A percentile compares a stretch with the other conserved stretches of the same genome.
Evolutionary conservation across 768 basidiomycete genomes (phyloP).

Genomic region (Tricholomella constricta): DNA sequence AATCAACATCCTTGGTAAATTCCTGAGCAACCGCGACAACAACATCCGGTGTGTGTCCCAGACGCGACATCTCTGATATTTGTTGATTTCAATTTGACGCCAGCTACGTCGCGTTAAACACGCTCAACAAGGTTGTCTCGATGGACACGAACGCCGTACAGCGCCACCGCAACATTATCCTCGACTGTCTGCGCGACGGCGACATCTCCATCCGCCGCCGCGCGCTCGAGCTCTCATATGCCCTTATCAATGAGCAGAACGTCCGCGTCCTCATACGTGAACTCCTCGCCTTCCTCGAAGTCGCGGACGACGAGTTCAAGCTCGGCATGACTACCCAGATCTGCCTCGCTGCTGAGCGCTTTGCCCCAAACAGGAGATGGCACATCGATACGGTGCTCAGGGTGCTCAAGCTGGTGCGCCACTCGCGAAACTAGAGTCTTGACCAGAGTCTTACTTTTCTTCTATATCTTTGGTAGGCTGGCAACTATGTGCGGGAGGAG

Average conservation of each 20-base stretch:
- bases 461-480: slow-evolving; percentile 60
- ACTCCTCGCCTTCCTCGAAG: slow-evolving; percentile 93
- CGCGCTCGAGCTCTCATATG: slow-evolving; percentile 95
- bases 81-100: not conserved
- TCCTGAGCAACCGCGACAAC: slow-evolving; percentile 96
- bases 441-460: not conserved
- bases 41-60: slow-evolving; percentile 82
- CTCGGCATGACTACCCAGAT: slow-evolving; percentile 98
- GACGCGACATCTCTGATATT: not conserved
- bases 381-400: slow-evolving; percentile 97
- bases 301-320: slow-evolving; percentile 99
- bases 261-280: slow-evolving; percentile 92
- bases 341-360: slow-evolving; percentile 91
- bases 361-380: slow-evolving; percentile 98
- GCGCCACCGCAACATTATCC: slow-evolving; percentile 95
- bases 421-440: not conserved
- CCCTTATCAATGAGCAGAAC: slow-evolving; percentile 93
- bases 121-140: slow-evolving; percentile 95
- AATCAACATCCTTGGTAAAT: slow-evolving; percentile 98
- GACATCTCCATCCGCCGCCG: slow-evolving; percentile 98
- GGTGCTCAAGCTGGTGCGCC: slow-evolving; percentile 82
- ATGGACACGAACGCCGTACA: slow-evolving; percentile 99
- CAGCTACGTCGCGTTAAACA: slow-evolving; percentile 97
- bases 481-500: slow-evolving; percentile 97
- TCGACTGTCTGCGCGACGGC: slow-evolving; percentile 99